Evolutionary conservation across 2,329 filamentous ascomycete species (phyloP), one percentile per base, ranked within the genome.

Genomic region (Aspergillus vadensis): DNA sequence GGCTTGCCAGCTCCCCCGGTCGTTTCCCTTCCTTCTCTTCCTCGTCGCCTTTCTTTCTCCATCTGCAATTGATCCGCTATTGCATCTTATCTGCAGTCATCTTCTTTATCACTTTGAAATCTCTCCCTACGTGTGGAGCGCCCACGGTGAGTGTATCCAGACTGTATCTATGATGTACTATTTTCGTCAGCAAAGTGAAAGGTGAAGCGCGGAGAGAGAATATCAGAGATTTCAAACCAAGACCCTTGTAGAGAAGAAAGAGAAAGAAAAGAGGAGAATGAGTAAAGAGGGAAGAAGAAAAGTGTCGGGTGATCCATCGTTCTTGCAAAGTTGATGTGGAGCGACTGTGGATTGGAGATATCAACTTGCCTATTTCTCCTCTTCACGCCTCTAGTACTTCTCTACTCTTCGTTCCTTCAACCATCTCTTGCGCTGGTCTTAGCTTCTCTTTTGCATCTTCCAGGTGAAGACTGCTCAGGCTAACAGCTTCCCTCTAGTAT

Each of bases 291-390:
- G 25, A 27, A 27, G 9, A 36, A 36, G 9, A 41, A 4, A 57
- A 51, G 38, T 36, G 38, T 27, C n/a, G 38, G 52, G 19, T 23
- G 47, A 55, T 59, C 56, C 61, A 63, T 65, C 58, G 60, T 58
- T 54, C 55, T 56, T 65, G 58, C 58, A 61, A 53, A 39, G 25
- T 23, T 50, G 57, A 62, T 49, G 57, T 57, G 58, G 60, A 58
- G 57, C 55, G 49, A 58, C 32, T 47, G 52, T 21, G 21, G 14
- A 44, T 44, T 23, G 41, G 54, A 21, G 50, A 55, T 58, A 56
- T 53, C 48, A 39, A 57, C 39, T 51, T 52, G 49, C 44, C 19
- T n/a, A 51, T 41, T 43, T 48, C 32, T 55, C 53, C 41, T 47
- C 36, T 53, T 23, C 36, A 47, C 25, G 47, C 19, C 41, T 54